Evolutionary conservation across 2,329 filamentous ascomycete species (phyloP).

Genomic region (Sclerotinia borealis): DNA sequence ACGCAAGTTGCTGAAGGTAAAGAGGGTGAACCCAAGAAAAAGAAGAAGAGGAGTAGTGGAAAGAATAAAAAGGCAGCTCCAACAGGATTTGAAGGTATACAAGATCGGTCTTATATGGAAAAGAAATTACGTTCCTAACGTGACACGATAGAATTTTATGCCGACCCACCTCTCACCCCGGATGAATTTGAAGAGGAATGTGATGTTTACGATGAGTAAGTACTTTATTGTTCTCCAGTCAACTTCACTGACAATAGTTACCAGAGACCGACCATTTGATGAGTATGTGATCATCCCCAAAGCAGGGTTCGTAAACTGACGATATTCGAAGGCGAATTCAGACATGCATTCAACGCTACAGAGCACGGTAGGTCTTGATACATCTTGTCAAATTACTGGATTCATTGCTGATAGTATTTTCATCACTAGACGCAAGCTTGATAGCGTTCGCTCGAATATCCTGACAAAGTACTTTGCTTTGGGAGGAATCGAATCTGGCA

Average conservation of each 20-base stretch:
- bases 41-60: slow-evolving; percentile 37
- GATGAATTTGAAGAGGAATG: slow-evolving; percentile 60
- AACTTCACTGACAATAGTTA: slow-evolving; percentile 16
- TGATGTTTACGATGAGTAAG: slow-evolving; percentile 61
- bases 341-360: slow-evolving; percentile 76
- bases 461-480: slow-evolving; percentile 79
- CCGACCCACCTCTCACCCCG: slow-evolving; percentile 72
- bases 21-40: slow-evolving; percentile 30
- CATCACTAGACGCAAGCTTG: slow-evolving; percentile 59
- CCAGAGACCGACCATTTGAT: slow-evolving; percentile 46
- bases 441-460: slow-evolving; percentile 51
- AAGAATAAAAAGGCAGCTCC: slow-evolving; percentile 29
- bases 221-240: slow-evolving; percentile 13
- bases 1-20: slow-evolving; percentile 16
- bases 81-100: slow-evolving; percentile 64
- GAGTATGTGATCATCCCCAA: slow-evolving; percentile 41
- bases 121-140: slow-evolving; percentile 14
- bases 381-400: background rate
- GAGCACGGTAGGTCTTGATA: slow-evolving; percentile 36
- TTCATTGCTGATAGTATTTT: background rate
- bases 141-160: slow-evolving; percentile 55
- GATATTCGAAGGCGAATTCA: slow-evolving; percentile 59
- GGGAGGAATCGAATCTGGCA: slow-evolving; percentile 66
- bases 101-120: background rate
- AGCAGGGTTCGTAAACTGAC: slow-evolving; percentile 14